These are phyloP conservation scores for Naganishia vishniacii DNA, from an alignment of 768 basidiomycete genomes.

Conservation along the genomic window DNA sequence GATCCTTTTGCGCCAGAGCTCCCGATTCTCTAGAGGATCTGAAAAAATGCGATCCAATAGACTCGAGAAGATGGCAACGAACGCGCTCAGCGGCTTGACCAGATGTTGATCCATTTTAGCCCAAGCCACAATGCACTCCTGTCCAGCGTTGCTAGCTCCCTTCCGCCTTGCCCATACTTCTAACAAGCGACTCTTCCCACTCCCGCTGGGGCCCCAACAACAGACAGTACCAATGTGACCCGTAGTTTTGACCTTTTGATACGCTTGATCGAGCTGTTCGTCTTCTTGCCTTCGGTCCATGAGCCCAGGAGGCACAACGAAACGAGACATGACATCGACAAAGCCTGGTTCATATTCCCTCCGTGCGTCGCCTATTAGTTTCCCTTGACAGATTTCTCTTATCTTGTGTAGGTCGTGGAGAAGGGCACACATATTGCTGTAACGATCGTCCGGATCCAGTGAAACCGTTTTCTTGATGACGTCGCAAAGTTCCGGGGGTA, in stretches of 20 bases:
- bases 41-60: slow-evolving; percentile 38
- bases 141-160: slow-evolving; percentile 11
- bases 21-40: slow-evolving; percentile 38
- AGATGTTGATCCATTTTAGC: slow-evolving; percentile 60
- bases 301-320: background rate
- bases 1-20: slow-evolving; percentile 34
- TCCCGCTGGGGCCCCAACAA: slow-evolving; percentile 20
- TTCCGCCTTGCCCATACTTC: slow-evolving; percentile 19
- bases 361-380: slow-evolving; percentile 20
- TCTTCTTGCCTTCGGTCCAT: slow-evolving; percentile 7
- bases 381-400: slow-evolving; percentile 25
- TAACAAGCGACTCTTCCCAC: slow-evolving; percentile 21
- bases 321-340: slow-evolving; percentile 21
- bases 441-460: slow-evolving; percentile 37
- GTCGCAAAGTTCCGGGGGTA: slow-evolving; percentile 31
- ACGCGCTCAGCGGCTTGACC: slow-evolving; percentile 57
- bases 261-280: background rate
- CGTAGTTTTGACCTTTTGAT: slow-evolving; percentile 6
- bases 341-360: slow-evolving; percentile 19
- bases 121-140: slow-evolving; percentile 18
- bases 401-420: slow-evolving; percentile 36
- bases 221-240: slow-evolving; percentile 12
- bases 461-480: slow-evolving; percentile 37
- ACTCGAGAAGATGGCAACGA: slow-evolving; percentile 37
- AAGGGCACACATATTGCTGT: slow-evolving; percentile 34